Evolutionary conservation across 441 rosid species (phyloP).

Genomic region (Arabidopsis hybrid): DNA sequence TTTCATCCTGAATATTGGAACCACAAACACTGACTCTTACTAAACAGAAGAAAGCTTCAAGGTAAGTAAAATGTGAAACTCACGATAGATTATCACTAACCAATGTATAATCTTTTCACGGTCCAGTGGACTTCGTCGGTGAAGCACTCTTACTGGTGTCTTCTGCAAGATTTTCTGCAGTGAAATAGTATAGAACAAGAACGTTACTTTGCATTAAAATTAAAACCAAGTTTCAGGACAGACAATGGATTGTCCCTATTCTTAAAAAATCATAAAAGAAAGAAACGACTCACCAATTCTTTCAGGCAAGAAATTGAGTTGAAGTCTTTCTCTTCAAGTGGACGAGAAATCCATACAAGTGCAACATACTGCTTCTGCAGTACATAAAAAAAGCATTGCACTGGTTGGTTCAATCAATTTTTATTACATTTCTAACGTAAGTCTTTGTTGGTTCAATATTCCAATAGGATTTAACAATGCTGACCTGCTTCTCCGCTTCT

Average conservation of each 20-base stretch:
- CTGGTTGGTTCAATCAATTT: not conserved
- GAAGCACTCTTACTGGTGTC: conserved; percentile 97
- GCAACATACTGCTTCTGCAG: conserved; percentile 96
- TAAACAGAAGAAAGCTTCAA: conserved; percentile 23
- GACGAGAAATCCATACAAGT: conserved; percentile 91
- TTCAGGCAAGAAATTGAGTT: conserved; percentile 59
- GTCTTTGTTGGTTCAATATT: conserved; percentile 4
- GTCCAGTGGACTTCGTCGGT: conserved; percentile 92
- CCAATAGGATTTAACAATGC: conserved; percentile 18
- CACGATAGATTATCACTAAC: conserved; percentile 40
- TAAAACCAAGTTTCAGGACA: not conserved
- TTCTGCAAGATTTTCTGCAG: conserved; percentile 79
- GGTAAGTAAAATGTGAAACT: conserved; percentile 12
- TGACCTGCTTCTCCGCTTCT: conserved; percentile 94
- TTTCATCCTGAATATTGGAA: conserved; percentile 75
- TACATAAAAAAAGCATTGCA: conserved; percentile 12
- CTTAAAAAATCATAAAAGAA: not conserved
- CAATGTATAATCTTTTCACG: conserved; percentile 88
- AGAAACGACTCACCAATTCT: conserved; percentile 63
- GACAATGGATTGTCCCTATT: not conserved
- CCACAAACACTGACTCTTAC: conserved; percentile 9
- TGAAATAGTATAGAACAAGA: conserved; percentile 25
- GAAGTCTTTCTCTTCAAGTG: conserved; percentile 75
- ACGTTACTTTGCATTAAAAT: conserved; percentile 15
- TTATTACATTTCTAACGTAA: conserved; percentile 16